phyloP scores from a whole-genome alignment of 768 basidiomycete species.

The Boletus pseudopeckii region DNA sequence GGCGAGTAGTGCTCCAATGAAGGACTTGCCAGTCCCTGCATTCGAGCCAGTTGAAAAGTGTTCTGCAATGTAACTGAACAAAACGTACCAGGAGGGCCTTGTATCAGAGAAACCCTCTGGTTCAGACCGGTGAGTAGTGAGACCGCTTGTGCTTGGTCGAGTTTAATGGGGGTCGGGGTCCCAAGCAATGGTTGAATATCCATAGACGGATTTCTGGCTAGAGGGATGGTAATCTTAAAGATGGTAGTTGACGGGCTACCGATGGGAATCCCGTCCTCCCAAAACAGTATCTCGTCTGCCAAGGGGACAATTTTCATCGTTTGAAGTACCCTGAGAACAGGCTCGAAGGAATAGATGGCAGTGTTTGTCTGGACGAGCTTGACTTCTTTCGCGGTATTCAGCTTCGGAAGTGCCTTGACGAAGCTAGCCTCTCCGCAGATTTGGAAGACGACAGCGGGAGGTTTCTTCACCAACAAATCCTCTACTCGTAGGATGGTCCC shows the following conservation, averaged over 20 bases:
- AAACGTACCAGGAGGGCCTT: conserved; percentile 65
- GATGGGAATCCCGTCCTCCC: conserved; percentile 36
- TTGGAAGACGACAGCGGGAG: conserved; percentile 52
- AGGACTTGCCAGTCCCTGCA: conserved; percentile 69
- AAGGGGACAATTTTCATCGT: conserved; percentile 44
- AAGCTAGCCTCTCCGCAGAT: conserved; percentile 43
- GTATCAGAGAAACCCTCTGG: conserved; percentile 57
- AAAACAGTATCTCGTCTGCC: conserved; percentile 49
- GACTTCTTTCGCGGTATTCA: conserved; percentile 37
- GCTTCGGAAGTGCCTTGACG: conserved; percentile 36
- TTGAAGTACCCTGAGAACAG: conserved; percentile 57
- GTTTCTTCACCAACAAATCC: conserved; percentile 43
- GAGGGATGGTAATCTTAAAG: conserved; percentile 26
- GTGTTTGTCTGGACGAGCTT: conserved; percentile 57
- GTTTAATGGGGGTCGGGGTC: conserved; percentile 38
- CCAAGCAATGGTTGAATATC: conserved; percentile 42
- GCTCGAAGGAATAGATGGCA: conserved; percentile 60
- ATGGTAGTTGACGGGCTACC: conserved; percentile 5
- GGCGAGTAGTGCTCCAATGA: conserved; percentile 62
- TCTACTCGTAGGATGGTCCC: conserved; percentile 54
- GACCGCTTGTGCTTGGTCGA: conserved; percentile 49
- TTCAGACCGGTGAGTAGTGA: conserved; percentile 51
- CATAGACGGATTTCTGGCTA: conserved; percentile 32
- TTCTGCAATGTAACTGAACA: not conserved
- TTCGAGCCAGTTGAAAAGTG: not conserved